Evolutionary conservation across 257 asterid species (phyloP).

Genomic region (Coffea canephora): DNA sequence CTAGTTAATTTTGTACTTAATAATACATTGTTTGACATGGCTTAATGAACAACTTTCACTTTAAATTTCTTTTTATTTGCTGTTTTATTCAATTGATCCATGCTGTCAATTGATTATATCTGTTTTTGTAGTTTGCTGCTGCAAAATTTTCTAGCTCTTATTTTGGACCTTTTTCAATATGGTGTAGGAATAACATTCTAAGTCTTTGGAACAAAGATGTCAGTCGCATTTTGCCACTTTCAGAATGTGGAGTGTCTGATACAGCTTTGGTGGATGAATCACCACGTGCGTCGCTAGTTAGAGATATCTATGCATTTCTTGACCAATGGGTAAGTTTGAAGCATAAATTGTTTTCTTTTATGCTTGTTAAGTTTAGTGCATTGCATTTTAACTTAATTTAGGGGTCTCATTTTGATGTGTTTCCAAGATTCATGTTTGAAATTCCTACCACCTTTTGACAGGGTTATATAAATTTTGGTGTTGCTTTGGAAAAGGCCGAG

Average conservation of each 20-base stretch:
- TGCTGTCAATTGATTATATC: not conserved
- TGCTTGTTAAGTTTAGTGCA: conserved; percentile 9
- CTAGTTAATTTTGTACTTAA: not conserved
- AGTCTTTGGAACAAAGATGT: conserved; percentile 96
- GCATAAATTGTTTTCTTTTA: conserved; percentile 6
- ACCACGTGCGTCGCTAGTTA: conserved; percentile 57
- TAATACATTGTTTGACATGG: not conserved
- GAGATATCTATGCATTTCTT: conserved; percentile 75
- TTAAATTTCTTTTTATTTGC: not conserved
- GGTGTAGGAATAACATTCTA: conserved; percentile 78
- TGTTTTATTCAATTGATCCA: not conserved
- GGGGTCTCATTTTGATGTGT: not conserved
- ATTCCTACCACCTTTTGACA: conserved; percentile 30
- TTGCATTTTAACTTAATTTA: not conserved
- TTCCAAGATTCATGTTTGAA: conserved; percentile 16
- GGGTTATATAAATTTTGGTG: conserved; percentile 96
- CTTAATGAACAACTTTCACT: not conserved
- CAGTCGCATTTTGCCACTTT: conserved; percentile 68
- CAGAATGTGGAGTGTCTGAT: conserved; percentile 73
- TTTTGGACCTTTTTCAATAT: conserved; percentile 23
- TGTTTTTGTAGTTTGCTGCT: not conserved
- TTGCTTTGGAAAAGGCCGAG: conserved; percentile 60
- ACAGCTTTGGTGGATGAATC: conserved; percentile 53
- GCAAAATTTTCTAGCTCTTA: conserved; percentile 1
- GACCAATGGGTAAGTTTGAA: conserved; percentile 76